Conservation (phyloP, 495 filamentous ascomycete genomes). For the Neurospora sp. region DNA sequence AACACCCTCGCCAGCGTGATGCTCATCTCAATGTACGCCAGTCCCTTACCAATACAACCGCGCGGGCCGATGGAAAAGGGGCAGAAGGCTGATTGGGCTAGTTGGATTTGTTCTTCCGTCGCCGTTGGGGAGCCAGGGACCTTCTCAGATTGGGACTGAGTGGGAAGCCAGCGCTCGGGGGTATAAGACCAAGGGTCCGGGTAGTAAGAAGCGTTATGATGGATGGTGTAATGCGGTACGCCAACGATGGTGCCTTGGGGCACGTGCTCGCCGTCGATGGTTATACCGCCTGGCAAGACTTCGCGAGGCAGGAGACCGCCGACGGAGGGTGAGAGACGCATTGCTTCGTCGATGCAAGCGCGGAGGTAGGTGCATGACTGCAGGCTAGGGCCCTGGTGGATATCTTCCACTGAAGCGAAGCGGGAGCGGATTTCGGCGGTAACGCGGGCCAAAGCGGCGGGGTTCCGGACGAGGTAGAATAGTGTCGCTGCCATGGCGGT, state of each 20-base stretch:
- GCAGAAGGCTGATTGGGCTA: constrained; percentile 43
- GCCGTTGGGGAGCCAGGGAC: constrained; percentile 13
- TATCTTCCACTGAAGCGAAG: constrained; percentile 43
- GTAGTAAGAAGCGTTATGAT: constrained; percentile 46
- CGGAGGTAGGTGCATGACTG: constrained; percentile 47
- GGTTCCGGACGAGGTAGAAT: constrained; percentile 58
- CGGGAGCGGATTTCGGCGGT: constrained; percentile 37
- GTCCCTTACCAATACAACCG: constrained; percentile 48
- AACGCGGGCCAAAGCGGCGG: constrained; percentile 36
- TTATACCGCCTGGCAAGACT: constrained; percentile 51
- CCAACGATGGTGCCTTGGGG: constrained; percentile 46
- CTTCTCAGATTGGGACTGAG: constrained; percentile 5
- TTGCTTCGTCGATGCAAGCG: constrained; percentile 60
- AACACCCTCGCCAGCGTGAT: constrained; percentile 38
- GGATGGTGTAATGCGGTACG: constrained; percentile 44
- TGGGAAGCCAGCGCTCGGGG: constrained; percentile 47
- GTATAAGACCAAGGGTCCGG: constrained; percentile 39
- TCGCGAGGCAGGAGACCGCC: constrained; percentile 49
- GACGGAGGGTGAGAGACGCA: constrained; percentile 61
- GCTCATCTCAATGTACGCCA: constrained; percentile 47
- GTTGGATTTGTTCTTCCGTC: constrained; percentile 19
- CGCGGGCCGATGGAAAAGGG: constrained; percentile 49
- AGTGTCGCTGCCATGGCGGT: constrained; percentile 53
- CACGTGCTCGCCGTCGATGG: constrained; percentile 43
- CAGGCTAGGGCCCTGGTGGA: constrained; percentile 40